Evolutionary conservation across 108 stramenopile species (phyloP), one percentile per base, ranked within the genome.

Genomic region (Nannochloropsis salina): DNA sequence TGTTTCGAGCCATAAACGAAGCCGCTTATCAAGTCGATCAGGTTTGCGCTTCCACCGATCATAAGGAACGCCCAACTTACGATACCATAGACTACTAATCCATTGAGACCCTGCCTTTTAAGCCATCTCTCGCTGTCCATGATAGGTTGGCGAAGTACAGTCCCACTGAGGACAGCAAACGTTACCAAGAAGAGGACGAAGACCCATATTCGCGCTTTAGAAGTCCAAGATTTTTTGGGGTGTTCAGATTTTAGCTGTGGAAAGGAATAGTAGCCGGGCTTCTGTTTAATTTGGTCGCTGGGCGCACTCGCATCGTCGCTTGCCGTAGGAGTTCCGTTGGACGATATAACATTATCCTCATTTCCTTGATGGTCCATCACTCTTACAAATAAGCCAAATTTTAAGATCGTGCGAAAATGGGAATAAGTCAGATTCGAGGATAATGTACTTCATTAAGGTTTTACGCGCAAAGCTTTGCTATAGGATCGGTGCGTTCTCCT

Each of bases 121-220:
- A 74, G 61, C 61, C 61, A 74, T n/a, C 3, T 74, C 61, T 74
- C 61, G 61, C 61, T 74, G n/a, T 74, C 61, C 61, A 74, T 74
- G 61, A 74, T 74, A n/a, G 61, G 61, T n/a, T 74, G 3, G 20
- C 61, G 61, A 4, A 74, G 61, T 15, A 74, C 61, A 15, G 61
- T 74, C 8, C 2, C 61, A n/a, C 61, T 74, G 20, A 74, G 6
- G 61, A 74, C 20, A n/a, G 61, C 61, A 74, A 74, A 74, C 15
- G 20, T n/a, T 4, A 74, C n/a, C 20, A 74, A n/a, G n/a, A 74
- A 74, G 61, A n/a, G 20, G 61, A 74, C 1, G 2, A 74, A 74
- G 61, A 74, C 3, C 61, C 61, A 74, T 15, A 15, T n/a, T 15
- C 61, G 61, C 20, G 61, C 61, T n/a, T 74, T 74, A n/a, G 61